These are phyloP conservation scores for Exophiala sp. DNA, from an alignment of 2,329 filamentous ascomycete species.

Conservation along the genomic window DNA sequence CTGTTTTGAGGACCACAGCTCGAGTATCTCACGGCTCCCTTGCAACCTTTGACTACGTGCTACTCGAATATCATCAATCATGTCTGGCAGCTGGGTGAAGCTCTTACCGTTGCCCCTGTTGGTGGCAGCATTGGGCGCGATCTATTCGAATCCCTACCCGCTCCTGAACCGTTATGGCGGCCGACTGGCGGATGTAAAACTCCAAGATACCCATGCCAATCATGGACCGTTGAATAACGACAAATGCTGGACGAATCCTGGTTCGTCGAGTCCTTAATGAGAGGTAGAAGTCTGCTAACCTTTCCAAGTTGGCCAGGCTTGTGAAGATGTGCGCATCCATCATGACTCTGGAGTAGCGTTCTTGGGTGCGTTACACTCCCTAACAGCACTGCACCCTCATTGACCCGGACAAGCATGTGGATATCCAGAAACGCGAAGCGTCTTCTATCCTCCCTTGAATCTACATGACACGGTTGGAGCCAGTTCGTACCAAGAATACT, in stretches of 20 bases:
- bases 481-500: conserved; percentile 18
- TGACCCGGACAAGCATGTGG: conserved; percentile 14
- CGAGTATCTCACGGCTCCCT: too few species aligned
- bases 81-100: conserved; percentile 1
- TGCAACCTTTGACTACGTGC: background rate
- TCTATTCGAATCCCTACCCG: conserved; percentile 12
- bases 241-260: conserved; percentile 18
- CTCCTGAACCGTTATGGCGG: conserved; percentile 7
- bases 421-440: conserved; percentile 15
- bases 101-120: conserved; percentile 3
- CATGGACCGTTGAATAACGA: conserved; percentile 17
- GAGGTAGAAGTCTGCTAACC: background rate
- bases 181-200: background rate
- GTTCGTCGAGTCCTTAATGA: background rate
- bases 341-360: conserved; percentile 13
- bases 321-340: conserved; percentile 21
- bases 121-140: conserved; percentile 1
- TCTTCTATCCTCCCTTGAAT: conserved; percentile 16
- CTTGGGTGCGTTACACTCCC: conserved; percentile 8
- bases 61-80: background rate
- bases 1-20: background rate
- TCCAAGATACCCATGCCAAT: background rate
- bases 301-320: conserved; percentile 16
- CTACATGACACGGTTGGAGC: conserved; percentile 8
- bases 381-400: background rate